phyloP scores from a whole-genome alignment of 352 stramenopile genomes.

The Stramenopiles sp. region DNA sequence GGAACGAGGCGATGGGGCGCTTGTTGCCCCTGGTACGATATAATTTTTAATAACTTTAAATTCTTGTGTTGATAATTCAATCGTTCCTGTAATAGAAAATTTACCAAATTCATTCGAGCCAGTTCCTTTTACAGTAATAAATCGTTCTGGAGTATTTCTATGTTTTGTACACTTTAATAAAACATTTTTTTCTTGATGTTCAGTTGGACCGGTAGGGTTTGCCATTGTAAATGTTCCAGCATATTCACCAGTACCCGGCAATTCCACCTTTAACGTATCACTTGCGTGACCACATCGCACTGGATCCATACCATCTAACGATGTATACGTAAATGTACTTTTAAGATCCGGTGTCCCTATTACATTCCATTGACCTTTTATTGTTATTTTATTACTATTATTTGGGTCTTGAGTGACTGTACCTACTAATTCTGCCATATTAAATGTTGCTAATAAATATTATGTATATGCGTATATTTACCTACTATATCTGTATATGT shows the following conservation, averaged over 20 bases:
- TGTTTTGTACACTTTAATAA: neutral
- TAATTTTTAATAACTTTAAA: neutral
- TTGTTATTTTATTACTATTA: neutral
- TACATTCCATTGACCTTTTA: neutral
- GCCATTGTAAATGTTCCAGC: neutral
- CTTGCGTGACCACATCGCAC: neutral
- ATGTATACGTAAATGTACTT: neutral
- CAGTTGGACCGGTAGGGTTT: neutral
- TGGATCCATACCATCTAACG: neutral
- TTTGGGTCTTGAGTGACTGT: neutral
- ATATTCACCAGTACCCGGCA: neutral
- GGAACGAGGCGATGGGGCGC: neutral
- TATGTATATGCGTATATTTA: neutral
- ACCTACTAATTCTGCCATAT: neutral
- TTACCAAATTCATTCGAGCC: neutral
- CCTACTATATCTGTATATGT: too few species aligned
- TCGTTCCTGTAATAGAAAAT: neutral
- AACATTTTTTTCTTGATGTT: neutral
- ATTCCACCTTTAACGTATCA: neutral
- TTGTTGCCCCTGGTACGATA: neutral
- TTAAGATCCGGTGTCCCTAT: neutral
- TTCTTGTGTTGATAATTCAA: neutral
- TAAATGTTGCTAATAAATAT: neutral
- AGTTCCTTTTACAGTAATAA: neutral
- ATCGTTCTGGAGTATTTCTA: neutral